phyloP scores from a whole-genome alignment of 345 rosid species.

The Aegle marmelos region DNA sequence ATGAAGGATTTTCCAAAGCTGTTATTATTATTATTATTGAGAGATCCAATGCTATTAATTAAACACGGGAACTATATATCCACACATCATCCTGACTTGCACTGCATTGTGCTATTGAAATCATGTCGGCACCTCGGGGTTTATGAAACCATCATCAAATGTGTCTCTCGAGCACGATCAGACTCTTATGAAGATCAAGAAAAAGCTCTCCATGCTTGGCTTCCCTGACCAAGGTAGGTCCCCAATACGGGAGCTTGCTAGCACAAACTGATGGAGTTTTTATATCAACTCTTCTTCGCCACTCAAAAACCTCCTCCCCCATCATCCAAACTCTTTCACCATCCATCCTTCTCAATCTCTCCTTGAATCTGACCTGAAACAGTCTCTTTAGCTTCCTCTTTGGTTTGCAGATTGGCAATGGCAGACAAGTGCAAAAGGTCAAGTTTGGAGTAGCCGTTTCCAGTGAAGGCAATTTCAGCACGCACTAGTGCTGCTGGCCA shows the following conservation, averaged over 20 bases:
- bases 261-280: constrained; percentile 38
- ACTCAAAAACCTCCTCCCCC: constrained; percentile 33
- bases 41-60: too few species aligned
- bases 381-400: constrained; percentile 30
- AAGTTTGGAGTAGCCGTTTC: constrained; percentile 55
- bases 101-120: neutral
- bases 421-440: constrained; percentile 60
- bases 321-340: constrained; percentile 33
- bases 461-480: constrained; percentile 30
- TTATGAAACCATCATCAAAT: constrained; percentile 27
- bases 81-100: neutral
- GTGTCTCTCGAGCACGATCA: constrained; percentile 33
- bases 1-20: constrained; percentile 8
- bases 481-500: constrained; percentile 22
- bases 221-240: constrained; percentile 45
- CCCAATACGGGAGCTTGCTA: constrained; percentile 37
- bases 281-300: constrained; percentile 29
- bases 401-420: constrained; percentile 61
- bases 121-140: constrained; percentile 25
- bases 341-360: constrained; percentile 56
- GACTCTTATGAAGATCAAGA: constrained; percentile 33
- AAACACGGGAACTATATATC: constrained; percentile 8
- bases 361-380: constrained; percentile 47
- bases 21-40: too few species aligned
- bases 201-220: constrained; percentile 39